These are phyloP conservation scores for Lichtheimia ornata DNA, from an alignment of 371 early-diverging fungal species.

Conservation along the genomic window DNA sequence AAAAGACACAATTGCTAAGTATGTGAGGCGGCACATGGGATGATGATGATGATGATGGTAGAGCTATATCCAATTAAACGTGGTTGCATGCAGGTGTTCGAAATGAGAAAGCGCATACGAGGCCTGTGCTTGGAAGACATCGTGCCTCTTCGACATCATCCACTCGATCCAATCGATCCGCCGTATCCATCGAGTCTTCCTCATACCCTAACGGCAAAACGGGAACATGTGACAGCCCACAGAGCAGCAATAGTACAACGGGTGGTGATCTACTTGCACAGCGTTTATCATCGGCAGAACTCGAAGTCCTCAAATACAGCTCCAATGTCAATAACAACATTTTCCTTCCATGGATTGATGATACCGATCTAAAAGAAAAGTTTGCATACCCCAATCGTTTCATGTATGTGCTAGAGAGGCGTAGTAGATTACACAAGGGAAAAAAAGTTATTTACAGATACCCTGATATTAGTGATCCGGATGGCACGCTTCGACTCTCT, in stretches of 20 bases:
- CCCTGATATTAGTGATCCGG: constrained; percentile 52
- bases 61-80: neutral
- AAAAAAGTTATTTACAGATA: neutral
- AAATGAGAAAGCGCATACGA: constrained; percentile 12
- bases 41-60: neutral
- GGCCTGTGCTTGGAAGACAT: constrained; percentile 15
- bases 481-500: constrained; percentile 78
- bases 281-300: constrained; percentile 47
- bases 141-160: constrained; percentile 24
- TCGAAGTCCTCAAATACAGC: constrained; percentile 63
- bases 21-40: neutral
- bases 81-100: constrained; percentile 10
- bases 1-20: constrained; percentile 22
- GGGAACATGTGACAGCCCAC: neutral
- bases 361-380: constrained; percentile 61
- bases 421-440: neutral
- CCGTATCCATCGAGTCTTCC: constrained; percentile 6
- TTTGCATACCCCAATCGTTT: constrained; percentile 52
- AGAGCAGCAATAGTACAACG: constrained; percentile 3
- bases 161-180: constrained; percentile 16
- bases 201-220: neutral
- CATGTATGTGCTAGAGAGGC: constrained; percentile 22
- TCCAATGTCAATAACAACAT: constrained; percentile 72
- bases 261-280: constrained; percentile 25
- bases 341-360: constrained; percentile 78